Evolutionary conservation across 306 rosid species (phyloP).

Genomic region (Inga laurina): DNA sequence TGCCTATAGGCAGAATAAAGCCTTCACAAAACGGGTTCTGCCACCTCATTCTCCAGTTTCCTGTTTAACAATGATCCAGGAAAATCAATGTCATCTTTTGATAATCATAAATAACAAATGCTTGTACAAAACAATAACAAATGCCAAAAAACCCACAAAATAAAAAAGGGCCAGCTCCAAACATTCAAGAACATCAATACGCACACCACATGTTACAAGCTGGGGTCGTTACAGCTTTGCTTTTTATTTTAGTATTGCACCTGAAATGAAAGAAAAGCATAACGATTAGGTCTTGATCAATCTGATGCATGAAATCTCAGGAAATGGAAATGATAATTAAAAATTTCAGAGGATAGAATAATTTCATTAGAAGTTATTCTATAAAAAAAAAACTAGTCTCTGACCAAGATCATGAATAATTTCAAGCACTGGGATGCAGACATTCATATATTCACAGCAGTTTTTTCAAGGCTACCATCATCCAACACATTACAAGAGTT

Average conservation of each 20-base stretch:
- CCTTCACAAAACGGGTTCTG: slow-evolving; percentile 68
- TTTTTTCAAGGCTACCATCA: slow-evolving; percentile 81
- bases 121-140: no score
- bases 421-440: slow-evolving; percentile 11
- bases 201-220: no score
- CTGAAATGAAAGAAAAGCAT: slow-evolving; percentile 47
- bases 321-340: not conserved
- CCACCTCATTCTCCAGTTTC: slow-evolving; percentile 81
- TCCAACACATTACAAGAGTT: slow-evolving; percentile 54
- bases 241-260: no score
- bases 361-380: slow-evolving; percentile 12
- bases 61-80: slow-evolving; percentile 40
- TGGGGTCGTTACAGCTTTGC: no score
- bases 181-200: not conserved
- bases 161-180: slow-evolving; percentile 3
- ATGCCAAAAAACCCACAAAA: not conserved
- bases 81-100: not conserved
- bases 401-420: slow-evolving; percentile 24
- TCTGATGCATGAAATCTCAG: not conserved
- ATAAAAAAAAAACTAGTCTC: not conserved
- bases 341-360: slow-evolving; percentile 3
- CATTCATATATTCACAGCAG: slow-evolving; percentile 60
- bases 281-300: not conserved
- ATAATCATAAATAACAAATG: not conserved
- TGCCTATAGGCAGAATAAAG: slow-evolving; percentile 82